These are phyloP conservation scores for Chenopodium suecicum DNA, from an alignment of 148 eudicot species.

Conservation along the genomic window DNA sequence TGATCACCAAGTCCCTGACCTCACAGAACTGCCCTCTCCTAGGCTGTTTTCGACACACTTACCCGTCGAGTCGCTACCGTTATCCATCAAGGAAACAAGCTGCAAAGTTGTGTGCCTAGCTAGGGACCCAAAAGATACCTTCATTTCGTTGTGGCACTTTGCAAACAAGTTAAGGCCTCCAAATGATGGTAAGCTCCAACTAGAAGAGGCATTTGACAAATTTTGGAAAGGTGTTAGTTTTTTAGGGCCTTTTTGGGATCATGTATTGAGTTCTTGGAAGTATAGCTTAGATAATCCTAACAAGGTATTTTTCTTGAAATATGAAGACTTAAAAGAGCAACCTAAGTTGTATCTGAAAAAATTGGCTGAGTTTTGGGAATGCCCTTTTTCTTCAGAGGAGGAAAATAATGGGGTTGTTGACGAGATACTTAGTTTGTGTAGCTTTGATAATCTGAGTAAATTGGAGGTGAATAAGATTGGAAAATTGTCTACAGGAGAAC, in stretches of 20 bases:
- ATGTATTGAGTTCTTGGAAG: slow-evolving; percentile 41
- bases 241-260: slow-evolving; percentile 47
- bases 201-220: slow-evolving; percentile 37
- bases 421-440: slow-evolving; percentile 34
- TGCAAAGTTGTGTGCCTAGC: slow-evolving; percentile 45
- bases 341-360: slow-evolving; percentile 33
- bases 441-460: slow-evolving; percentile 44
- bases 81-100: slow-evolving; percentile 22
- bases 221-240: slow-evolving; percentile 31
- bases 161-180: slow-evolving; percentile 31
- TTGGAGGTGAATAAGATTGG: slow-evolving; percentile 47
- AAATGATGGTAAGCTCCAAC: not conserved
- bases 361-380: slow-evolving; percentile 42
- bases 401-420: slow-evolving; percentile 32
- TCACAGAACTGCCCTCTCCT: slow-evolving; percentile 28
- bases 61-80: slow-evolving; percentile 33
- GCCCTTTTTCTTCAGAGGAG: slow-evolving; percentile 44
- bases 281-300: slow-evolving; percentile 31
- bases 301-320: slow-evolving; percentile 38
- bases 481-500: slow-evolving; percentile 28
- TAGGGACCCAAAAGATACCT: slow-evolving; percentile 50
- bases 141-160: slow-evolving; percentile 51
- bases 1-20: slow-evolving; percentile 29
- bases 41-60: slow-evolving; percentile 49
- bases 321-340: slow-evolving; percentile 41